phyloP scores from a whole-genome alignment of 1,284 basidiomycete species.

The Fomitopsis schrenkii region DNA sequence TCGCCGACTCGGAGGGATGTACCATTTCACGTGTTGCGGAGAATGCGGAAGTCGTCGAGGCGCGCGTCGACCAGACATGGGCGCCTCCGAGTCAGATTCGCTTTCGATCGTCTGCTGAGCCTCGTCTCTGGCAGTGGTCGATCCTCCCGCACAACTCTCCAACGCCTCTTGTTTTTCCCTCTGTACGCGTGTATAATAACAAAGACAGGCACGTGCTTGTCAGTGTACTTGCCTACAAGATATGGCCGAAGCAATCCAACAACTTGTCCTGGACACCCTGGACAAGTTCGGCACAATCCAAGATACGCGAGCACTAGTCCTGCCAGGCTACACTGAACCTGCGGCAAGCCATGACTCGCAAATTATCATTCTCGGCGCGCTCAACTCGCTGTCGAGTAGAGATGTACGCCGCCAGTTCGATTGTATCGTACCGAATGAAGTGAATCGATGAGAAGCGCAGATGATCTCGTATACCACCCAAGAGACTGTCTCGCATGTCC shows the following conservation, averaged over 20 bases:
- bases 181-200: not conserved
- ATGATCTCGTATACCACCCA: slow-evolving; percentile 85
- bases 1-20: not conserved
- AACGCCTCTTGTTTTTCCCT: not conserved
- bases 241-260: slow-evolving; percentile 78
- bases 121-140: not conserved
- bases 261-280: slow-evolving; percentile 73
- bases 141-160: not conserved
- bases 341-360: slow-evolving; percentile 73
- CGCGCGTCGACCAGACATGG: not conserved
- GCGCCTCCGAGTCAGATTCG: slow-evolving; percentile 2
- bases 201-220: not conserved
- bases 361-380: slow-evolving; percentile 77
- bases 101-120: not conserved
- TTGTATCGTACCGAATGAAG: slow-evolving; percentile 4
- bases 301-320: slow-evolving; percentile 71
- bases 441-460: slow-evolving; percentile 38
- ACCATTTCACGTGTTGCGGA: not conserved
- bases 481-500: slow-evolving; percentile 68
- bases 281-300: slow-evolving; percentile 54
- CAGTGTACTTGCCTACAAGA: not conserved
- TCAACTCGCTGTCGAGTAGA: slow-evolving; percentile 85
- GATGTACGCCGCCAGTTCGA: slow-evolving; percentile 53
- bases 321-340: slow-evolving; percentile 59
- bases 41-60: not conserved